Evolutionary conservation across 495 filamentous ascomycete genomes (phyloP), one percentile per base, ranked within the genome.

Genomic region (Penicillium nucicola): DNA sequence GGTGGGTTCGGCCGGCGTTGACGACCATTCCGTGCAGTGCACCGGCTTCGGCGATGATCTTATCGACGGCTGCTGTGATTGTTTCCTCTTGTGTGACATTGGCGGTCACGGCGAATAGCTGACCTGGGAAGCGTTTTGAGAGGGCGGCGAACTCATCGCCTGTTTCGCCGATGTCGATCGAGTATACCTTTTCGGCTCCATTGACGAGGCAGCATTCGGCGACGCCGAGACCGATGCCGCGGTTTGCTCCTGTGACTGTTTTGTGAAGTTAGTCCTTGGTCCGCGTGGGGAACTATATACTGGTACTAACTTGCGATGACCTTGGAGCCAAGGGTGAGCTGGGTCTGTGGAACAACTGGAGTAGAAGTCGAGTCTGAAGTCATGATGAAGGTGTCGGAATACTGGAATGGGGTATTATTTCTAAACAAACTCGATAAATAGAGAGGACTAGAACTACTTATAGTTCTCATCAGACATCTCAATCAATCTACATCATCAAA

Each of bases 1-100:
- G 73, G 28, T 75, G 66, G 9, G 71, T 77, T 46, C 68, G 67
- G n/a, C 73, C 71, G 5, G 73, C 71, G 28, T 71, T 74, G 20
- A 57, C 64, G 15, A 74, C 62, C 59, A 71, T 66, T 19, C 68
- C 68, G 41, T 74, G 66, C 15, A 72, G 49, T 3, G 58, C 61
- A 18, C 65, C 68, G 14, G 62, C 60, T 12, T 61, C 56, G 12
- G 53, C 59, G 12, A 74, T 56, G 30, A 75, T 69, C 10, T 58
- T 42, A 48, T 74, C 68, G 9, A 77, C 58, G 7, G 71, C 68
- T 2, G 62, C 56, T 1, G 62, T 57, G 15, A 77, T 65, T 39
- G 53, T 70, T 8, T 57, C 51, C 47, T 75, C 67, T 13, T 63
- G 38, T 1, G 70, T 70, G 2, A 77, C 69, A 50, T 75, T 60